A percentile compares a stretch with the other conserved stretches of the same genome.
Evolutionary conservation across 2,329 filamentous ascomycete genomes (phyloP).

Genomic region (Leptographium radiaticola): DNA sequence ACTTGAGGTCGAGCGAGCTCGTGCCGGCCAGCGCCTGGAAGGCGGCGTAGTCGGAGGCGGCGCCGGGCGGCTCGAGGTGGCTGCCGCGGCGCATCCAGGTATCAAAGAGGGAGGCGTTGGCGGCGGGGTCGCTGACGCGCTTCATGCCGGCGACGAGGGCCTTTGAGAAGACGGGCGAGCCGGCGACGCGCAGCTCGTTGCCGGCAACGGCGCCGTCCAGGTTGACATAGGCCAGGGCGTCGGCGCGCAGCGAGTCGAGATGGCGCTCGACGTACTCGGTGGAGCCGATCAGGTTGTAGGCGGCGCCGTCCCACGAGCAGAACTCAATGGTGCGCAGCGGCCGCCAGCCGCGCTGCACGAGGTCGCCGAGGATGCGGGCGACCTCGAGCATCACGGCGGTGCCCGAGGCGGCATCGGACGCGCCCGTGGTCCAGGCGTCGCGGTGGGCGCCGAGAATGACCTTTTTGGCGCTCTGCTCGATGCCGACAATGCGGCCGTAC

Average conservation of each 20-base stretch:
- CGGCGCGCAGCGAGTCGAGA: conserved; percentile 54
- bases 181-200: conserved; percentile 59
- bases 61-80: conserved; percentile 55
- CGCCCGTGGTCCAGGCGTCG: conserved; percentile 84
- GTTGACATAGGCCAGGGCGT: conserved; percentile 82
- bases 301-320: conserved; percentile 88
- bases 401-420: conserved; percentile 73
- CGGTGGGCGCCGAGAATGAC: conserved; percentile 89
- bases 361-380: conserved; percentile 68
- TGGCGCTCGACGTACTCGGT: conserved; percentile 91
- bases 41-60: conserved; percentile 70
- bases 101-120: conserved; percentile 58
- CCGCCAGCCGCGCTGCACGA: conserved; percentile 68
- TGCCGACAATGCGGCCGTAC: conserved; percentile 69
- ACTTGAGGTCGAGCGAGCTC: conserved; percentile 75
- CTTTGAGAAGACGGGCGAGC: conserved; percentile 66
- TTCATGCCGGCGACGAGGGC: conserved; percentile 61
- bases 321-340: conserved; percentile 93
- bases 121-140: conserved; percentile 58
- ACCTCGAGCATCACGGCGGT: conserved; percentile 88
- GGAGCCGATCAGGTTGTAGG: conserved; percentile 87
- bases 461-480: conserved; percentile 70
- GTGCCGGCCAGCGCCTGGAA: conserved; percentile 88
- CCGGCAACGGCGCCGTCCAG: conserved; percentile 75
- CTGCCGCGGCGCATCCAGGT: conserved; percentile 58